phyloP scores from a whole-genome alignment of 805 yeast species.

The Naumovozyma castellii region DNA sequence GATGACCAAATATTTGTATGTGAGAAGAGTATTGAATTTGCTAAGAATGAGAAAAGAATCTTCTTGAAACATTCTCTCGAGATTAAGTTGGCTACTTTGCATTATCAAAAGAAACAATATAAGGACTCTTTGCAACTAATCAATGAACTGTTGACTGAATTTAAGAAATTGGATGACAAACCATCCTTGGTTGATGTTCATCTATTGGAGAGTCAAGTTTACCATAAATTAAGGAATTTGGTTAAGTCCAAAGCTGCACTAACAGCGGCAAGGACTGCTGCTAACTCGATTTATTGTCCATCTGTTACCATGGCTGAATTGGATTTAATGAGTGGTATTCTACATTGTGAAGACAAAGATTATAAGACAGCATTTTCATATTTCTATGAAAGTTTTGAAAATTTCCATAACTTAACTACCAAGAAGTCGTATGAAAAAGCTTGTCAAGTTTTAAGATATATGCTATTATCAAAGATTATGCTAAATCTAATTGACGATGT shows the following conservation, averaged over 20 bases:
- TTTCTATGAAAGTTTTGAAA: slow-evolving; percentile 91
- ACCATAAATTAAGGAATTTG: slow-evolving; percentile 82
- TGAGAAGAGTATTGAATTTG: slow-evolving; percentile 79
- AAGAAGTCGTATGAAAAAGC: slow-evolving; percentile 54
- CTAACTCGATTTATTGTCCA: slow-evolving; percentile 94
- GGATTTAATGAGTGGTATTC: slow-evolving; percentile 89
- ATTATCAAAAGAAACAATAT: slow-evolving; percentile 54
- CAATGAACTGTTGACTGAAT: slow-evolving; percentile 64
- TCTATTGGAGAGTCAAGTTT: slow-evolving; percentile 78
- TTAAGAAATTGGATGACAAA: slow-evolving; percentile 91
- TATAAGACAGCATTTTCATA: slow-evolving; percentile 93
- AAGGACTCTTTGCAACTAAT: slow-evolving; percentile 66
- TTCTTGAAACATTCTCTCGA: slow-evolving; percentile 85
- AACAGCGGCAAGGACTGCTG: slow-evolving; percentile 92
- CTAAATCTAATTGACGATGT: slow-evolving; percentile 78
- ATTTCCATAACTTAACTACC: slow-evolving; percentile 47
- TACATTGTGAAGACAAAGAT: slow-evolving; percentile 95
- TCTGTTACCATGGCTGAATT: slow-evolving; percentile 89
- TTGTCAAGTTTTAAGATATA: slow-evolving; percentile 76
- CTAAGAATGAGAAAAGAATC: slow-evolving; percentile 69
- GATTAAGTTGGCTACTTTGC: slow-evolving; percentile 68
- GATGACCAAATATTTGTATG: slow-evolving; percentile 68
- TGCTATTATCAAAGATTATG: slow-evolving; percentile 91
- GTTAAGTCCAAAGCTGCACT: slow-evolving; percentile 87
- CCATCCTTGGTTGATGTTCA: slow-evolving; percentile 93